A percentile compares a stretch with the other conserved stretches of the same genome.
These are phyloP conservation scores for Blastomyces emzantsi DNA, from an alignment of 2,329 filamentous ascomycete genomes.

Conservation along the genomic window DNA sequence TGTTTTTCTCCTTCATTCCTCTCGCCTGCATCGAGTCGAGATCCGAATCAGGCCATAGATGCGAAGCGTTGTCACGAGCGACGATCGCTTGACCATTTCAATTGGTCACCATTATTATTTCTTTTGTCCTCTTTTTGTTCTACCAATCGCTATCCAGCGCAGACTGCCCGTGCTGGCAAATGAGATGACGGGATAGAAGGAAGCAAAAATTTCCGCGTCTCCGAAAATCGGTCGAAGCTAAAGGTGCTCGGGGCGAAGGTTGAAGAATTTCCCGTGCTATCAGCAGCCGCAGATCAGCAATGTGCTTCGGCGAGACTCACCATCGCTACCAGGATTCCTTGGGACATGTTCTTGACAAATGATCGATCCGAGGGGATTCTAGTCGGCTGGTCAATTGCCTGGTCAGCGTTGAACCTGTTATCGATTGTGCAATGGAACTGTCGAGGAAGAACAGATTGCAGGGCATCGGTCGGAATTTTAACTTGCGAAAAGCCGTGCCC, in stretches of 20 bases:
- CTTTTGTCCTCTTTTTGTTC: not conserved
- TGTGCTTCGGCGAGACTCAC: not conserved
- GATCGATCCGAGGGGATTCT: not conserved
- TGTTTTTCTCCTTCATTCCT: not conserved
- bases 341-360: too few species aligned
- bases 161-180: not conserved
- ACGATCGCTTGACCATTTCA: not conserved
- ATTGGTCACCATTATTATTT: not conserved
- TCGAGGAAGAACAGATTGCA: not conserved
- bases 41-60: not conserved
- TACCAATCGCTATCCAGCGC: not conserved
- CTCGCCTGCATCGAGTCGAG: not conserved
- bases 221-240: not conserved
- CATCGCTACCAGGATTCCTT: not conserved
- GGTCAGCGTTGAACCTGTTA: not conserved
- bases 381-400: not conserved
- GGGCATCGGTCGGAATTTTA: not conserved
- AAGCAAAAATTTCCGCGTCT: not conserved
- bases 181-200: not conserved
- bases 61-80: not conserved
- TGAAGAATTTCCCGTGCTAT: not conserved
- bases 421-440: not conserved
- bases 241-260: not conserved
- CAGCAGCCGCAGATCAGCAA: not conserved
- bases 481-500: not conserved